Evolutionary conservation across 1,284 basidiomycete genomes (phyloP).

Genomic region (Ceratobasidium sp.): DNA sequence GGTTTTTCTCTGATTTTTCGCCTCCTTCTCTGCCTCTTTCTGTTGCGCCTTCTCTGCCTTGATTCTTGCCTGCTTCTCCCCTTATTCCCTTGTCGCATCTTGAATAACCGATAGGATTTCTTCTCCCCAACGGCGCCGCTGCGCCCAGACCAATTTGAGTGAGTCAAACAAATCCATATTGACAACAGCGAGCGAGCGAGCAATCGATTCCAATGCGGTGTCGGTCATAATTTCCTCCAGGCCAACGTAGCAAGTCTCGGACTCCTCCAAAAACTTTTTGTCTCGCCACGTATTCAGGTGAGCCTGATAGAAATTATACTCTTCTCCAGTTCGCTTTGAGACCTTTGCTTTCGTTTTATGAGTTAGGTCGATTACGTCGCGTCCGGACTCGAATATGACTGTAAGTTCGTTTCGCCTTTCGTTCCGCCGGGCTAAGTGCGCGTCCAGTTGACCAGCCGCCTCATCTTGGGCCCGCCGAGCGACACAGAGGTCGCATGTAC

Average conservation of each 20-base stretch:
- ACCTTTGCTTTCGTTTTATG: not conserved
- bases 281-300: too few species aligned
- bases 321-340: not conserved
- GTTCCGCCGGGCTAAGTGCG: not conserved
- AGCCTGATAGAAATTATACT: too few species aligned
- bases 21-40: too few species aligned
- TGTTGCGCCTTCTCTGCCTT: not conserved
- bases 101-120: not conserved
- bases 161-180: not conserved
- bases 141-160: not conserved
- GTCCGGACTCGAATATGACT: not conserved
- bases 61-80: not conserved
- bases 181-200: not conserved
- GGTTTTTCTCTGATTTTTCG: not conserved
- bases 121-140: not conserved
- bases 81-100: not conserved
- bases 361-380: not conserved
- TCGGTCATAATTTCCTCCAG: slow-evolving; percentile 9
- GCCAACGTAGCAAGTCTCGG: not conserved
- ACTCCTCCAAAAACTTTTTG: not conserved
- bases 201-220: slow-evolving; percentile 1
- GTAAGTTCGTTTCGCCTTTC: not conserved
- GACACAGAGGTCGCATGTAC: slow-evolving; percentile 4
- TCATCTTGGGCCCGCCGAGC: not conserved
- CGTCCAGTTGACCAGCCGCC: not conserved